These are phyloP conservation scores for Ballota nigra DNA, from an alignment of 257 asterid species.

Conservation along the genomic window DNA sequence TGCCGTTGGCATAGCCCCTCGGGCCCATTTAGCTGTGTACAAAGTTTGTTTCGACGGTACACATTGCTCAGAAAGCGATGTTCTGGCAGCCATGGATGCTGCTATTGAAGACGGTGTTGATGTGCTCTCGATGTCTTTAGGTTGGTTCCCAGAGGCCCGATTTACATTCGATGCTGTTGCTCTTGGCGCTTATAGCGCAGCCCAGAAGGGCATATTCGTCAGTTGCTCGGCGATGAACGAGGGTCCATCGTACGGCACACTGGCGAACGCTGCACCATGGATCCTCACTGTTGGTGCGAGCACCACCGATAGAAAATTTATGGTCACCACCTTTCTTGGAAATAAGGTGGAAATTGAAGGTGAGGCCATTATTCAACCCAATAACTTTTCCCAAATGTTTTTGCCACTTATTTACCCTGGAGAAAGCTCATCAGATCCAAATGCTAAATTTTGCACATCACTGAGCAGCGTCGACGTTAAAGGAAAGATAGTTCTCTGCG, in stretches of 20 bases:
- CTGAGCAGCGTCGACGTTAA: not conserved
- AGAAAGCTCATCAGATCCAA: not conserved
- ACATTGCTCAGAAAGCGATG: conserved; percentile 27
- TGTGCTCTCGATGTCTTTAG: conserved; percentile 34
- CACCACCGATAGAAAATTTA: conserved; percentile 30
- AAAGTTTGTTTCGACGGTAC: conserved; percentile 20
- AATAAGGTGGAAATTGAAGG: conserved; percentile 26
- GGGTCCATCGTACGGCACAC: conserved; percentile 1
- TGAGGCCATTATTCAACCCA: conserved; percentile 26
- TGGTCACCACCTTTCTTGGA: conserved; percentile 29
- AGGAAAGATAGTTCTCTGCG: conserved; percentile 43
- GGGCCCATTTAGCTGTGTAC: conserved; percentile 41
- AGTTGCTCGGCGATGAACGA: conserved; percentile 31
- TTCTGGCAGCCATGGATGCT: conserved; percentile 40
- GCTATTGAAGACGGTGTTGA: conserved; percentile 37
- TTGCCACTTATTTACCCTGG: conserved; percentile 31
- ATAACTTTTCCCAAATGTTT: not conserved
- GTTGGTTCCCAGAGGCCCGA: not conserved
- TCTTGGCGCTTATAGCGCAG: conserved; percentile 35
- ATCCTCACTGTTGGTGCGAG: conserved; percentile 48
- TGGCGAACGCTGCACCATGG: conserved; percentile 40
- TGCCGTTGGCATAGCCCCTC: conserved; percentile 44
- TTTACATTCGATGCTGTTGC: conserved; percentile 23
- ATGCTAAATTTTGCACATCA: not conserved
- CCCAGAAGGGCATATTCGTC: conserved; percentile 39